Conservation (phyloP, 1,139 yeast genomes). For the Hansenula sp. region DNA sequence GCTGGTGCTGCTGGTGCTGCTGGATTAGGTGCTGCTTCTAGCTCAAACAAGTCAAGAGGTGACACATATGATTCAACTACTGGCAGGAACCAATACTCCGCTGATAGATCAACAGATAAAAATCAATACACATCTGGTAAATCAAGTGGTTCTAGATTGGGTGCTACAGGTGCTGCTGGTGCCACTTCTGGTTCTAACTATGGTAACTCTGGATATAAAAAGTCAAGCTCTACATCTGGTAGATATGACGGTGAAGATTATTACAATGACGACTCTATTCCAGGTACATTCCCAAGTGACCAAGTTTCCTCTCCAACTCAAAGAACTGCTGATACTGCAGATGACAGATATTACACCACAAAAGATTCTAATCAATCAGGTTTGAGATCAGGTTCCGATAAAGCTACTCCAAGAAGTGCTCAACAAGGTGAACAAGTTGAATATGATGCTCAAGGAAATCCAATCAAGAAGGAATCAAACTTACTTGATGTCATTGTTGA, state of each 20-base stretch:
- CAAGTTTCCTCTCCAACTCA: not conserved
- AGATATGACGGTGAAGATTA: constrained; percentile 2
- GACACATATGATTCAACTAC: not conserved
- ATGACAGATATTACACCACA: not conserved
- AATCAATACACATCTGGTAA: too few species aligned
- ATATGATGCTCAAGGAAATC: constrained; percentile 1
- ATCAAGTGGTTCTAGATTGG: too few species aligned
- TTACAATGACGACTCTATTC: constrained; percentile 3
- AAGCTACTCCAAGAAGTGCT: not conserved
- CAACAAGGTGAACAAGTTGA: not conserved
- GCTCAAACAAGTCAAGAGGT: not conserved
- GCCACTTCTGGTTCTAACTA: not conserved
- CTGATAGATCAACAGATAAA: too few species aligned
- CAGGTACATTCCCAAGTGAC: constrained; percentile 9
- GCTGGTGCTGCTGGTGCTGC: not conserved
- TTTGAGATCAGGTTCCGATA: not conserved
- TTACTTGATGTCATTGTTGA: not conserved
- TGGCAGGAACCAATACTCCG: too few species aligned
- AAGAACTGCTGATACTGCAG: not conserved
- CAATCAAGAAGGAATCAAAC: not conserved
- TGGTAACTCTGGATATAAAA: not conserved
- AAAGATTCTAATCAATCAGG: not conserved
- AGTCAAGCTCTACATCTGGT: not conserved
- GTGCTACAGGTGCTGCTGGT: not conserved
- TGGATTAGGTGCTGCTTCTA: not conserved